Conservation (phyloP, 495 filamentous ascomycete genomes). For the Lasiosphaeris hirsuta region DNA sequence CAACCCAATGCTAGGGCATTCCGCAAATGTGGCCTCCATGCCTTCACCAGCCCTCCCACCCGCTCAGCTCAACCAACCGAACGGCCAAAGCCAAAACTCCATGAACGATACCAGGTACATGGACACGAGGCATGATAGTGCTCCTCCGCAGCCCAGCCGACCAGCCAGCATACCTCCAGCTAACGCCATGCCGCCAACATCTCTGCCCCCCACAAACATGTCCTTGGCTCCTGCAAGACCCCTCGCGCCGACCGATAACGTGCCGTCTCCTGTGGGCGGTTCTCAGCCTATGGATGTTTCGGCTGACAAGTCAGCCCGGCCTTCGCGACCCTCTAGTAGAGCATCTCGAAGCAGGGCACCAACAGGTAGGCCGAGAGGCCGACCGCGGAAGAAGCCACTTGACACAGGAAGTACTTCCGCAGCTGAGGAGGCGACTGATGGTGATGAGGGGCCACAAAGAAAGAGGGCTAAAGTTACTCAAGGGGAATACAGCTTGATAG, state of each 20-base stretch:
- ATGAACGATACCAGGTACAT: slow-evolving; percentile 17
- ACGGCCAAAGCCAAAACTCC: slow-evolving; percentile 5
- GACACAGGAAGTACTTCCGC: slow-evolving; percentile 57
- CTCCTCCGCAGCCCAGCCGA: slow-evolving; percentile 16
- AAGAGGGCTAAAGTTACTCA: slow-evolving; percentile 72
- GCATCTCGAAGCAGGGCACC: slow-evolving; percentile 36
- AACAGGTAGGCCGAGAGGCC: slow-evolving; percentile 44
- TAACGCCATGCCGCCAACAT: slow-evolving; percentile 7
- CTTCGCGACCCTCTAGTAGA: slow-evolving; percentile 12
- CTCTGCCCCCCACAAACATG: slow-evolving; percentile 1
- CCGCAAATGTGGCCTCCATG: slow-evolving; percentile 24
- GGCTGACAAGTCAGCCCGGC: slow-evolving; percentile 8
- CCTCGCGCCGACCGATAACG: slow-evolving; percentile 10
- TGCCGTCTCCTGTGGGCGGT: slow-evolving; percentile 15
- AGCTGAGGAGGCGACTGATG: slow-evolving; percentile 70
- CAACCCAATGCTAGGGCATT: slow-evolving; percentile 34
- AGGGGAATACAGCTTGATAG: slow-evolving; percentile 63
- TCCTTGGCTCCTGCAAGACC: slow-evolving; percentile 7
- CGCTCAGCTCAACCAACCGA: slow-evolving; percentile 21
- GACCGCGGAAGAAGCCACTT: slow-evolving; percentile 43
- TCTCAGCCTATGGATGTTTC: slow-evolving; percentile 15
- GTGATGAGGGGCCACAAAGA: slow-evolving; percentile 58
- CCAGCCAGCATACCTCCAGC: slow-evolving; percentile 26
- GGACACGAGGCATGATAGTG: slow-evolving; percentile 19
- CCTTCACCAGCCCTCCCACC: slow-evolving; percentile 31